phyloP scores from a whole-genome alignment of 768 basidiomycete species.

The Termitomyces sp. region DNA sequence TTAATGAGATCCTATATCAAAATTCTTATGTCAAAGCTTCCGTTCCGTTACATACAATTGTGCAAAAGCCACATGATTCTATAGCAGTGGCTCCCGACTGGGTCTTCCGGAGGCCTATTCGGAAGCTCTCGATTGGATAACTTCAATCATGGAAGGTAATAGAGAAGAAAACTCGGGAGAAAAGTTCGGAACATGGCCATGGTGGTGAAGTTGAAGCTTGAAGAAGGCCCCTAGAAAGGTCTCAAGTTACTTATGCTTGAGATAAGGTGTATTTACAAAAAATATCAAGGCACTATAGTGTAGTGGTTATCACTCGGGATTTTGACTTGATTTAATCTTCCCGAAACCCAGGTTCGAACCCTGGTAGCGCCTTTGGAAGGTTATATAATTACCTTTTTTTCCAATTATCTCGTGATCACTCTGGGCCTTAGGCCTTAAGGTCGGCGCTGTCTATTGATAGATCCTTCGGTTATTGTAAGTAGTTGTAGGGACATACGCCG shows the following conservation, averaged over 20 bases:
- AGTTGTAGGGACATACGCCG: neutral
- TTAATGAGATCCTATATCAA: neutral
- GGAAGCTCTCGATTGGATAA: neutral
- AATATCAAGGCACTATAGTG: constrained; percentile 16
- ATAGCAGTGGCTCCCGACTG: neutral
- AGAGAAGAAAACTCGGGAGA: no score
- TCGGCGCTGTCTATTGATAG: no score
- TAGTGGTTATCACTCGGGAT: constrained; percentile 19
- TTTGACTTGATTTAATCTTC: constrained; percentile 1
- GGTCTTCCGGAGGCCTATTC: neutral
- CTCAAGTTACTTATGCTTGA: no score
- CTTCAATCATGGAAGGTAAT: neutral
- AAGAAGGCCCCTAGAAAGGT: no score
- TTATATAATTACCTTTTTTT: neutral
- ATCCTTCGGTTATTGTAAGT: neutral
- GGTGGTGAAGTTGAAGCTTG: no score
- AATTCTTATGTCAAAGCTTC: neutral
- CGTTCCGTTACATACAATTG: neutral
- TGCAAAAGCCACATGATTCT: neutral
- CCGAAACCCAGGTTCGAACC: constrained; percentile 18
- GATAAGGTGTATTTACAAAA: no score
- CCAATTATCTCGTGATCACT: no score
- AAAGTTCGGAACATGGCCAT: no score
- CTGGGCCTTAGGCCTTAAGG: no score
- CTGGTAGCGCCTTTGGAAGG: constrained; percentile 14